Base-by-base conservation (phyloP, 164 flowering plant species). In the Nymphaea colorata region DNA sequence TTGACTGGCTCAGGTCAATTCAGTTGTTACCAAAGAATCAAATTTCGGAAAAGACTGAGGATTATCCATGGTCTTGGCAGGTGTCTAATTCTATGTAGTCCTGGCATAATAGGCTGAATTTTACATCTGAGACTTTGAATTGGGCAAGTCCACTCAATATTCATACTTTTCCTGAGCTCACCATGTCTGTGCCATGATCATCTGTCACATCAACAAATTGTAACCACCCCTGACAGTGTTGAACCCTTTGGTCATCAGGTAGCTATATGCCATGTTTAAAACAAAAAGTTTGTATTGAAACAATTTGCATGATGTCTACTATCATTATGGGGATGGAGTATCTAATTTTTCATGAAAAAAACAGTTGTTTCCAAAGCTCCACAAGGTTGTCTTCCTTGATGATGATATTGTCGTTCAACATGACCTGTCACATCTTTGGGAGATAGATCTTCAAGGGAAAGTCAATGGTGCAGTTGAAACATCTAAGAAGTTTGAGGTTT, bases 301-400 rank as follows among this genome's bases (percentile, higher is more conserved):
- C 14, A 8, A 7, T 51, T 51, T 25, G 36, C 36, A 25, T 25
- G 36, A 25, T 25, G 36, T 10, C 57, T 5, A 51, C 12, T 51
- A 7, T 51, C 57, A 51, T 51, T 51, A 15, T 51, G 57, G 57
- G 8, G 57, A 51, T 51, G 14, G 5, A 51, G 57, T 51, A 51
- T 51, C 12, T 8, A 5, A 8, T 51, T 51, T 51, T 51, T 51
- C 57, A 5, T 51, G 14, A 51, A 51, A 51, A 51, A 51, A 51
- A 4, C 87, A 89, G 96, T 76, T 89, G 68, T 89, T 89, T 78
- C 96, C 96, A 66, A 79, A 82, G 73, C 87, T 89, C 66, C 71
- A 83, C 76, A 89, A 86, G 81, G 74, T 87, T 45, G 80, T 89
- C 65, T 85, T 87, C 74, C 73, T 89, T 76, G 93, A 87, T 6